A percentile compares a stretch with the other conserved stretches of the same genome.
Evolutionary conservation across 2,329 filamentous ascomycete species (phyloP).

Genomic region (Aspergillus udagawae): DNA sequence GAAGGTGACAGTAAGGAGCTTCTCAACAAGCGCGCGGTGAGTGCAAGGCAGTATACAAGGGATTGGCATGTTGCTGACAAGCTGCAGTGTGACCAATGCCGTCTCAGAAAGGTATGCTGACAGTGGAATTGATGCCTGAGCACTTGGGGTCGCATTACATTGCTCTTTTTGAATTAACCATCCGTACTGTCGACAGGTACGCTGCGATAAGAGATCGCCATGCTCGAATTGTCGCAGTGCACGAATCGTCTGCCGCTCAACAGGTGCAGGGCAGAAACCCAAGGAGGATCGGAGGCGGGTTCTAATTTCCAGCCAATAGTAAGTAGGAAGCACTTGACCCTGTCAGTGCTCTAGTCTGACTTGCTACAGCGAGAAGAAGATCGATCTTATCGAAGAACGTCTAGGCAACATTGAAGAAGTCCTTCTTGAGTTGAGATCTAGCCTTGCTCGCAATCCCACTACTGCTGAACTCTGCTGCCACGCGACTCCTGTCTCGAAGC

Average conservation of each 20-base stretch:
- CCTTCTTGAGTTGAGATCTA: slow-evolving; percentile 22
- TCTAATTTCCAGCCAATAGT: slow-evolving; percentile 42
- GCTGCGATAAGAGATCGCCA: slow-evolving; percentile 40
- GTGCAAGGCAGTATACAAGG: slow-evolving; percentile 9
- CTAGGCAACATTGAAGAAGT: slow-evolving; percentile 46
- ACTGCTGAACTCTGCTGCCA: slow-evolving; percentile 5
- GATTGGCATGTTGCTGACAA: slow-evolving; percentile 2
- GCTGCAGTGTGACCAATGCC: slow-evolving; percentile 33
- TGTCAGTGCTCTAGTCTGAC: background rate
- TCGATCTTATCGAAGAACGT: slow-evolving; percentile 50
- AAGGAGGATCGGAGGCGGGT: slow-evolving; percentile 37
- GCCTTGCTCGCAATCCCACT: slow-evolving; percentile 3
- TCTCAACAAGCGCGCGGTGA: slow-evolving; percentile 27
- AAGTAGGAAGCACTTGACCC: slow-evolving; percentile 11
- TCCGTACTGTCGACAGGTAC: slow-evolving; percentile 26
- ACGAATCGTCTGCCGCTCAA: slow-evolving; percentile 35
- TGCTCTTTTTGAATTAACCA: background rate
- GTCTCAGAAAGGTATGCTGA: slow-evolving; percentile 26
- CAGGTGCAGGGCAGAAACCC: slow-evolving; percentile 32
- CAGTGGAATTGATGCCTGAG: background rate
- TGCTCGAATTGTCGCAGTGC: slow-evolving; percentile 41
- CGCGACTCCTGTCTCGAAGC: slow-evolving; percentile 10
- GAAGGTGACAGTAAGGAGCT: slow-evolving; percentile 21
- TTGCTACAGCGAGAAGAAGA: slow-evolving; percentile 47
- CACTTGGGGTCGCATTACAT: background rate